A percentile compares a stretch with the other conserved stretches of the same genome.
phyloP scores from a whole-genome alignment of 805 yeast genomes.

The Yamadazyma laniorum region DNA sequence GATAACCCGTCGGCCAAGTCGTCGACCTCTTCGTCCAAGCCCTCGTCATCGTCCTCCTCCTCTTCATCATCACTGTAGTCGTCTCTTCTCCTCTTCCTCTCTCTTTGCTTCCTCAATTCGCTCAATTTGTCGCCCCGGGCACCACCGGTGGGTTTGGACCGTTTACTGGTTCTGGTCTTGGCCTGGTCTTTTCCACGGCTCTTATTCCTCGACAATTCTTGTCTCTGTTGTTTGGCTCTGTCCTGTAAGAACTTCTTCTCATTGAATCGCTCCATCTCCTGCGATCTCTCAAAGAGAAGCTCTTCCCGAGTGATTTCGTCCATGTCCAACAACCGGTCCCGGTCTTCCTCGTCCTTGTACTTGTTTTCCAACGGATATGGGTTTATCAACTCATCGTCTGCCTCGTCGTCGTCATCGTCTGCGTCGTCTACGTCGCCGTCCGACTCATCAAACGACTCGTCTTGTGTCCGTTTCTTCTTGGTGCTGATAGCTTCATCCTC shows the following conservation, averaged over 20 bases:
- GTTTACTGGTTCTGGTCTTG: slow-evolving; percentile 39
- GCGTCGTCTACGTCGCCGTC: slow-evolving; percentile 37
- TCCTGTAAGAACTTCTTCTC: slow-evolving; percentile 82
- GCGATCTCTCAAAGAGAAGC: slow-evolving; percentile 86
- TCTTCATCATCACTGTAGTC: slow-evolving; percentile 38
- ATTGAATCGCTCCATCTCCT: slow-evolving; percentile 82
- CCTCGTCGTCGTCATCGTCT: slow-evolving; percentile 29
- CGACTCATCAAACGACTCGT: slow-evolving; percentile 12
- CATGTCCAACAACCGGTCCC: slow-evolving; percentile 60
- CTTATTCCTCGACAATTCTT: neutral
- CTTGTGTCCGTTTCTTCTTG: slow-evolving; percentile 31
- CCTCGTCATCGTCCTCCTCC: slow-evolving; percentile 42
- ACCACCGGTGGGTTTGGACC: slow-evolving; percentile 29
- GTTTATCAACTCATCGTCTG: slow-evolving; percentile 44
- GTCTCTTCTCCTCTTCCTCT: slow-evolving; percentile 49
- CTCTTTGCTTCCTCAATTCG: slow-evolving; percentile 75
- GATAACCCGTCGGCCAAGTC: slow-evolving; percentile 34
- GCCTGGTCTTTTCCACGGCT: slow-evolving; percentile 9
- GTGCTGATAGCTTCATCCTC: slow-evolving; percentile 15
- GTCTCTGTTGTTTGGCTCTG: slow-evolving; percentile 63
- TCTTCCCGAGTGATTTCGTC: slow-evolving; percentile 94
- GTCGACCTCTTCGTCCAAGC: slow-evolving; percentile 39
- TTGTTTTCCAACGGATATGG: slow-evolving; percentile 96
- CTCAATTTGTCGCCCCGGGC: slow-evolving; percentile 56
- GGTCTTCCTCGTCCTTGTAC: slow-evolving; percentile 79